Conservation (phyloP, 1,139 yeast genomes). For the Pichia sp. region DNA sequence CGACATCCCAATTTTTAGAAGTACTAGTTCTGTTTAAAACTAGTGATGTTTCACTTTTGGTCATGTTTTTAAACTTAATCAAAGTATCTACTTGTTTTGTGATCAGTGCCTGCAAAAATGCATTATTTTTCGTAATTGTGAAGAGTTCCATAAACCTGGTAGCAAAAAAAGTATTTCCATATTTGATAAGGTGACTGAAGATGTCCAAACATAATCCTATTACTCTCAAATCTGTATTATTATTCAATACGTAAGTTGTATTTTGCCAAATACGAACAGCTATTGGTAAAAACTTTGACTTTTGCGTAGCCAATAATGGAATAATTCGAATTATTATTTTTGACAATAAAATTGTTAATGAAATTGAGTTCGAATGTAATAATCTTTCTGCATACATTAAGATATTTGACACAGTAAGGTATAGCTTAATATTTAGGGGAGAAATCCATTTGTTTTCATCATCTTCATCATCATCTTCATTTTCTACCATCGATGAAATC, state of each 20-base stretch:
- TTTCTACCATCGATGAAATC: constrained; percentile 8
- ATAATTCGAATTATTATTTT: constrained; percentile 43
- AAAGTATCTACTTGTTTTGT: constrained; percentile 4
- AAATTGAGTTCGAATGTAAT: constrained; percentile 59
- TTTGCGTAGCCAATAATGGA: constrained; percentile 61
- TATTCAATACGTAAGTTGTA: constrained; percentile 36
- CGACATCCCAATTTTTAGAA: constrained; percentile 29
- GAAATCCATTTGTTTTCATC: constrained; percentile 50
- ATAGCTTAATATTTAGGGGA: constrained; percentile 54
- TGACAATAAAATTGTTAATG: constrained; percentile 52
- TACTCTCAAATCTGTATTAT: constrained; percentile 34
- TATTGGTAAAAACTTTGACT: constrained; percentile 55
- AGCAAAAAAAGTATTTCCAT: constrained; percentile 47
- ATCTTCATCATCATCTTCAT: constrained; percentile 17
- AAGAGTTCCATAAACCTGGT: constrained; percentile 41
- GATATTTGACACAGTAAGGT: constrained; percentile 53
- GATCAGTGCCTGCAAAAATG: constrained; percentile 17
- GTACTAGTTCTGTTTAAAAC: constrained; percentile 24
- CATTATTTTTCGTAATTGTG: constrained; percentile 21
- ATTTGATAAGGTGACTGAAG: constrained; percentile 34
- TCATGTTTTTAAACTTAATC: not conserved
- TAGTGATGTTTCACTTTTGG: constrained; percentile 1
- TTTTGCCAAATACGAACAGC: constrained; percentile 69
- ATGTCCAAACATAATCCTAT: constrained; percentile 34
- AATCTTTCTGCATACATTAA: constrained; percentile 65